These are phyloP conservation scores for Dissophora ornata DNA, from an alignment of 192 early-diverging fungal species.

Conservation along the genomic window DNA sequence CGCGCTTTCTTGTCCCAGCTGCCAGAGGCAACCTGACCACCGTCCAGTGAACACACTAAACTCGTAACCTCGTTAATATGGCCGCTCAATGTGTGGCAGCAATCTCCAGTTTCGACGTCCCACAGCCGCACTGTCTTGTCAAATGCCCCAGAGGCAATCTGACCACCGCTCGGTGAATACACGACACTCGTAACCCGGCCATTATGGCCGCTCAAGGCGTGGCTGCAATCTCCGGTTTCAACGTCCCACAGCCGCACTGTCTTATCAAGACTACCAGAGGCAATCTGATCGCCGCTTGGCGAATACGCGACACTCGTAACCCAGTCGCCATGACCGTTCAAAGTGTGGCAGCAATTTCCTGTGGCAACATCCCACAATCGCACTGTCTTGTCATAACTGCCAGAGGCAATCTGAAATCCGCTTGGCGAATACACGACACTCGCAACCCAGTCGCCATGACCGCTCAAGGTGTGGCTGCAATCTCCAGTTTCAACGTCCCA, in stretches of 20 bases:
- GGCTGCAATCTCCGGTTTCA: not conserved
- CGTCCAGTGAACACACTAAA: not conserved
- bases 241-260: not conserved
- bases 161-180: no score
- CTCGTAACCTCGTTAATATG: not conserved
- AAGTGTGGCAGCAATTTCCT: not conserved
- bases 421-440: not conserved
- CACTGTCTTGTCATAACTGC: not conserved
- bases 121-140: no score
- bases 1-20: not conserved
- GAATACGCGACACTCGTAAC: slow-evolving; percentile 1
- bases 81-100: not conserved
- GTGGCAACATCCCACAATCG: not conserved
- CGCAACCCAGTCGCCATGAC: not conserved
- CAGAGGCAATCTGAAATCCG: not conserved
- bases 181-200: no score
- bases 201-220: not conserved
- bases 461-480: no score
- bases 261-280: not conserved
- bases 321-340: not conserved
- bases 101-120: no score
- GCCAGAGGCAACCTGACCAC: not conserved
- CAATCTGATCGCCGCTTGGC: slow-evolving; percentile 1
- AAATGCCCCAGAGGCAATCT: not conserved
- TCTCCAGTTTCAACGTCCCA: not conserved